These are phyloP conservation scores for Diplosphaera chodatii DNA, from an alignment of 139 green algal species.

Conservation along the genomic window DNA sequence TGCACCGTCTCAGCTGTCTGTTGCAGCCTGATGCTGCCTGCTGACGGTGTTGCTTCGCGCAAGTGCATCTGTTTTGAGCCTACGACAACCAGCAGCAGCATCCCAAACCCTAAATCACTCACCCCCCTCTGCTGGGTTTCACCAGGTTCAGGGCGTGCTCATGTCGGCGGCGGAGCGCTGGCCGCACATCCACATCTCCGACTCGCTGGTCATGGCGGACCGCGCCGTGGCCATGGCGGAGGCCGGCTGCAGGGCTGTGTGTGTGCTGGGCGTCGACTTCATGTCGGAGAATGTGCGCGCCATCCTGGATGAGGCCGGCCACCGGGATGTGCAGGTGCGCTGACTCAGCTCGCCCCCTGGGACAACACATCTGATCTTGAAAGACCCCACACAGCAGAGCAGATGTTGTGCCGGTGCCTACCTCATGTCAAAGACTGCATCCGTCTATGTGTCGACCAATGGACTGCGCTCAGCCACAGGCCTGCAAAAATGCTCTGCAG, in stretches of 20 bases:
- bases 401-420: too few relatives aligned
- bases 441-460: too few relatives aligned
- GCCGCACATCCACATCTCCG: conserved; percentile 92
- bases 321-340: conserved; percentile 45
- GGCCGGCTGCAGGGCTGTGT: conserved; percentile 76
- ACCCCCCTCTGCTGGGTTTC: conserved; percentile 11
- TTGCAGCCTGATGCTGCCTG: too few relatives aligned
- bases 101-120: too few relatives aligned
- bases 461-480: too few relatives aligned
- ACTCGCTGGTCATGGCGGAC: conserved; percentile 91
- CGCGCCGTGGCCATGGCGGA: conserved; percentile 75
- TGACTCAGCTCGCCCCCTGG: too few relatives aligned
- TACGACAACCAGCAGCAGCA: too few relatives aligned
- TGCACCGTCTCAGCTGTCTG: too few relatives aligned
- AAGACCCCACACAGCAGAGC: too few relatives aligned
- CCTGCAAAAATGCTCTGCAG: conserved; percentile 5
- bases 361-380: not conserved
- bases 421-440: too few relatives aligned
- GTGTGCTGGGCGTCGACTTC: conserved; percentile 97
- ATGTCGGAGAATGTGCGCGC: conserved; percentile 98
- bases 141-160: conserved; percentile 87
- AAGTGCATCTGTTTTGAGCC: too few relatives aligned
- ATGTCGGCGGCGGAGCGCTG: conserved; percentile 56
- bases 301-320: conserved; percentile 83
- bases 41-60: too few relatives aligned